Evolutionary conservation across 495 filamentous ascomycete genomes (phyloP).

Genomic region (Tetracladium setigerum): DNA sequence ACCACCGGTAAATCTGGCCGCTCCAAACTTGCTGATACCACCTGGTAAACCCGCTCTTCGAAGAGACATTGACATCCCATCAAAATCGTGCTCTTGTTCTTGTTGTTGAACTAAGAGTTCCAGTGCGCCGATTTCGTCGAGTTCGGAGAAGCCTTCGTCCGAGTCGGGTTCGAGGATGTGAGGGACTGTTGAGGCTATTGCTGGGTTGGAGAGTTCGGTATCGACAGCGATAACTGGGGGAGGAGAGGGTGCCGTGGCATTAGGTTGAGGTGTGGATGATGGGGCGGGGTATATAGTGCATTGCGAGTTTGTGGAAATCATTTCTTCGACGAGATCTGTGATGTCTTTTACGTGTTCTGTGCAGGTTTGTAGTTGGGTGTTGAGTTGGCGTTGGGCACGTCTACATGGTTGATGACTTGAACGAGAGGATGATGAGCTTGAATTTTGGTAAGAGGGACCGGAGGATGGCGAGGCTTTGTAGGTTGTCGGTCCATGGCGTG

Average conservation of each 20-base stretch:
- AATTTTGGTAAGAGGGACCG: not conserved
- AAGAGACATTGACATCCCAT: not conserved
- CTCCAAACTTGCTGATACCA: slow-evolving; percentile 13
- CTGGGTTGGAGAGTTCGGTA: too few species aligned
- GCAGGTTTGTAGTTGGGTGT: slow-evolving; percentile 16
- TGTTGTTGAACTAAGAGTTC: too few species aligned
- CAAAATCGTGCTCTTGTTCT: slow-evolving; percentile 1
- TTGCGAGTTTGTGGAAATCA: slow-evolving; percentile 16
- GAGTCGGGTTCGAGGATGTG: not conserved
- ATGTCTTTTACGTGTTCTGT: slow-evolving; percentile 14
- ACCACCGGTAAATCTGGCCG: too few species aligned
- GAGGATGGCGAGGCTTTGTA: not conserved
- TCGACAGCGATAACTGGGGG: too few species aligned
- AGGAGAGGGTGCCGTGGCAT: too few species aligned
- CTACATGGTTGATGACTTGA: slow-evolving; percentile 6
- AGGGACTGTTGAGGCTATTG: too few species aligned
- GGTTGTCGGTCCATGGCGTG: slow-evolving; percentile 1
- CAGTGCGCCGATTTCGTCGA: slow-evolving; percentile 2
- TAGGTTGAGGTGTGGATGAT: not conserved
- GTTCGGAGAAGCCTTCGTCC: slow-evolving; percentile 19
- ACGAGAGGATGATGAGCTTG: not conserved
- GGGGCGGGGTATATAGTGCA: slow-evolving; percentile 8
- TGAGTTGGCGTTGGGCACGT: slow-evolving; percentile 16
- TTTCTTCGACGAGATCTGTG: slow-evolving; percentile 16
- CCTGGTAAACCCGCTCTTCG: slow-evolving; percentile 15